Conservation (phyloP, 2,329 filamentous ascomycete species). For the Cladosporium sphaerospermum region DNA sequence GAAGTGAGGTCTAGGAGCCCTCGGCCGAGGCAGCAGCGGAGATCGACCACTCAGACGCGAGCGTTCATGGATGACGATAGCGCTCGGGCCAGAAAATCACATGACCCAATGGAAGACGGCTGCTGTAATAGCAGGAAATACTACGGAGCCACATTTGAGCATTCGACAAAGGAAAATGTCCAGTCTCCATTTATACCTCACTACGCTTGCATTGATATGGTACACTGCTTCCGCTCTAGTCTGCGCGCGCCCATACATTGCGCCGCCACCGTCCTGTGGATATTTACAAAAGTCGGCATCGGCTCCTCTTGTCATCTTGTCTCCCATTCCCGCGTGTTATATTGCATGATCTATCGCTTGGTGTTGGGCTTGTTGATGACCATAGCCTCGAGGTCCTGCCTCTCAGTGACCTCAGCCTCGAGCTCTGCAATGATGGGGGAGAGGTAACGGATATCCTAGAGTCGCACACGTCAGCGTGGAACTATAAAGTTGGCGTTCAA, state of each 20-base stretch:
- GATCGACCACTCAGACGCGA: constrained; percentile 5
- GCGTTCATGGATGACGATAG: constrained; percentile 3
- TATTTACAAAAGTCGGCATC: constrained; percentile 11
- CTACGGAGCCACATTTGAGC: not conserved
- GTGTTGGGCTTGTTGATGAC: constrained; percentile 44
- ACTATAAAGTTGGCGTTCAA: too few species aligned
- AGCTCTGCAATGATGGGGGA: constrained; percentile 62
- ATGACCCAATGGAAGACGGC: not conserved
- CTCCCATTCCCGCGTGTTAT: not conserved
- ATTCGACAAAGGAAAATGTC: not conserved
- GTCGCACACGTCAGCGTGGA: not conserved
- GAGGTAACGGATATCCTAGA: constrained; percentile 61
- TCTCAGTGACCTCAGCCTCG: constrained; percentile 60
- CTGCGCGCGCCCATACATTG: constrained; percentile 1
- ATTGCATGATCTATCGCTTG: constrained; percentile 8
- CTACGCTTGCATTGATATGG: constrained; percentile 11
- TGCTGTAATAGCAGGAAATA: not conserved
- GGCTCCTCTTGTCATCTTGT: not conserved
- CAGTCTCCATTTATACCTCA: not conserved
- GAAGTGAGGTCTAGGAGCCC: not conserved
- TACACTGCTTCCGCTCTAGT: constrained; percentile 6
- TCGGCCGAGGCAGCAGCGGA: constrained; percentile 1
- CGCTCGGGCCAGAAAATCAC: not conserved
- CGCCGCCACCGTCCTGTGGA: constrained; percentile 9
- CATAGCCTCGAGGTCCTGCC: constrained; percentile 62